Base-by-base conservation (phyloP, 2,329 filamentous ascomycete genomes). In the Diaporthe velutina region DNA sequence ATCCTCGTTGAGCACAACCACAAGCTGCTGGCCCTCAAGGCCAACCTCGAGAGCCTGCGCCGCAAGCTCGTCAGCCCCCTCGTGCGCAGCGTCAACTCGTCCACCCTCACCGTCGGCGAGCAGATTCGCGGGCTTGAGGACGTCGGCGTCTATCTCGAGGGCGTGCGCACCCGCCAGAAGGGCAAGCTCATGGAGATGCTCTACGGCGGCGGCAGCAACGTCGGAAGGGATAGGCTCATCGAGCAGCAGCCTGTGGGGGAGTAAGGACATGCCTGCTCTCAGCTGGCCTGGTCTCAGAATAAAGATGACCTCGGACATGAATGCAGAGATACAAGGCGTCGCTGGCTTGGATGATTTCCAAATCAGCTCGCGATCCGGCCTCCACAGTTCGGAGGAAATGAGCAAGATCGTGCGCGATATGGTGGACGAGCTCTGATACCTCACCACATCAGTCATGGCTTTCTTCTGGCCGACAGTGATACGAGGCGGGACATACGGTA, bases 1-100 rank as follows among this genome's bases (percentile, higher is more conserved):
- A 89, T 97, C 48, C 89, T 98, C 12, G 91, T 97, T 77, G 93
- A 95, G 79, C 96, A 98, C 83, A 97, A 97, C 79, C 92, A 93
- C 75, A 93, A 94, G 76, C 90, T 98, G 52, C 88, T 97, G 71
- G 93, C 93, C 3, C 89, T 98, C 54, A 97, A 98, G 82, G 93
- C 94, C 15, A 96, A 94, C 78, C 90, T 98, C 22, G 96, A 98
- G 85, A 93, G 89, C n/a, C 86, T 98, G 61, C 88, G 96, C 48
- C 89, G 93, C 77, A 97, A 96, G 82, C 88, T 98, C 25, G 94
- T 98, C 54, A 94, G 92, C 71, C 96, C 96, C 22, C 88, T 98
- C 4, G 93, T 98, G 28, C 87, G 94, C 58, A 91, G 92, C 71
- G 88, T 88, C 70, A 92, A 92, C 80, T 88, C 87, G 17, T 94